Evolutionary conservation across 495 filamentous ascomycete genomes (phyloP).

Genomic region (Cetradonia linearis): DNA sequence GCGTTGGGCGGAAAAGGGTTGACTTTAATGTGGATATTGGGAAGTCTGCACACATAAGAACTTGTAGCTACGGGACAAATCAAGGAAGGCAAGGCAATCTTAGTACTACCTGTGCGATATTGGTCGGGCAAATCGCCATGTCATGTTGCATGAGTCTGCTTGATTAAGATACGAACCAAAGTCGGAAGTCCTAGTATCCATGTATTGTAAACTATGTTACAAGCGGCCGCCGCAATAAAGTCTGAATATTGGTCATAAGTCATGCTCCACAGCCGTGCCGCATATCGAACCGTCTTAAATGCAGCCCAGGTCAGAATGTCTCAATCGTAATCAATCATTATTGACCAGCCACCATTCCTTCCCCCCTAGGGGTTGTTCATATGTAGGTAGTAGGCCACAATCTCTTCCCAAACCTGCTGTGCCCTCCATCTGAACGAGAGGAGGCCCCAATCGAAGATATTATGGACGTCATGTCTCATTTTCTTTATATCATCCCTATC

Average conservation of each 20-base stretch:
- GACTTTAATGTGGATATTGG: background rate
- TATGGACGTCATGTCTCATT: background rate
- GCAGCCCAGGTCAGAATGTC: background rate
- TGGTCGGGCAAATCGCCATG: background rate
- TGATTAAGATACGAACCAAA: background rate
- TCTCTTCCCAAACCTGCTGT: background rate
- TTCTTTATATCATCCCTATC: background rate
- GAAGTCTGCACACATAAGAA: background rate
- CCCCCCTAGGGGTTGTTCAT: background rate
- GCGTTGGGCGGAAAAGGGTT: background rate
- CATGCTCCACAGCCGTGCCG: background rate
- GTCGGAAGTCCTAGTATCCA: background rate
- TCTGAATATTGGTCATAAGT: background rate
- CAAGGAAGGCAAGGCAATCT: background rate
- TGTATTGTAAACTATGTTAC: background rate
- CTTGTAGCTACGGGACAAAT: background rate
- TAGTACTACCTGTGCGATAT: background rate
- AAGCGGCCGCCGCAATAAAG: background rate
- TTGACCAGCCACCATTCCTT: background rate
- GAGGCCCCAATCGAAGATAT: background rate
- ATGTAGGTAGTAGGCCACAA: background rate
- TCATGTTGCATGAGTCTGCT: background rate
- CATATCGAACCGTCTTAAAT: background rate
- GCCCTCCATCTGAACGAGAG: background rate
- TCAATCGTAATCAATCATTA: background rate